Percentiles rank a stretch among this genome's conserved stretches.
Conservation (phyloP, 768 basidiomycete species). For the Naematelia aurantialba region DNA sequence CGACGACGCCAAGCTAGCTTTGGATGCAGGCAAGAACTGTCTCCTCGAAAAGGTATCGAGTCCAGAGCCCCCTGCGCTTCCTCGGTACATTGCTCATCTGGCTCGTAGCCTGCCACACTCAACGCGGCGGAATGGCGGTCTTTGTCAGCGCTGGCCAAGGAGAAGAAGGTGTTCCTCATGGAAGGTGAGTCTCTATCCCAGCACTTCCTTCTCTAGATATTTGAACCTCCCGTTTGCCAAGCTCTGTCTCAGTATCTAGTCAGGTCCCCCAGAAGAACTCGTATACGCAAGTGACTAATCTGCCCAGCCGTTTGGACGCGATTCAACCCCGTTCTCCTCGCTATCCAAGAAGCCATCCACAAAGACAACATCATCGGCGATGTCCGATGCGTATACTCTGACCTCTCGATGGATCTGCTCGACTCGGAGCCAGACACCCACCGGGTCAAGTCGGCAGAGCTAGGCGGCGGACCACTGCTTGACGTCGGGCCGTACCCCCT, state of each 20-base stretch:
- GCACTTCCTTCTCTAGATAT: no score
- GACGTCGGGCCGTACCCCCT: conserved; percentile 47
- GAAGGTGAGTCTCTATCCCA: no score
- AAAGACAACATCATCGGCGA: conserved; percentile 43
- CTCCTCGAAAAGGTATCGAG: conserved; percentile 45
- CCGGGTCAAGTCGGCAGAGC: conserved; percentile 40
- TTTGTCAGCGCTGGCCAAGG: conserved; percentile 42
- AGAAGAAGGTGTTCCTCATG: conserved; percentile 49
- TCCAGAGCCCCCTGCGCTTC: no score
- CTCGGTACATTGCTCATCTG: no score
- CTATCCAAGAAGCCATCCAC: conserved; percentile 40
- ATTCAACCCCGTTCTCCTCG: conserved; percentile 45
- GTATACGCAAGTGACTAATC: no score
- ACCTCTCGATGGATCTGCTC: conserved; percentile 30
- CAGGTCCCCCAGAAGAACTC: no score
- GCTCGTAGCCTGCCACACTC: conserved; percentile 36
- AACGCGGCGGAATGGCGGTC: conserved; percentile 43
- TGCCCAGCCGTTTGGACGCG: conserved; percentile 46
- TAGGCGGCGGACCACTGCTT: conserved; percentile 48
- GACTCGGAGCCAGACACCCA: conserved; percentile 15
- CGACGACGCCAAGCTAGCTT: conserved; percentile 35
- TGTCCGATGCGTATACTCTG: conserved; percentile 35
- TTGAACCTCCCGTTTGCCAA: no score
- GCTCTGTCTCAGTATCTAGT: no score
- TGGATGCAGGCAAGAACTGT: conserved; percentile 47